Conservation (phyloP, 179 eudicot species). For the Vitellaria paradoxa region DNA sequence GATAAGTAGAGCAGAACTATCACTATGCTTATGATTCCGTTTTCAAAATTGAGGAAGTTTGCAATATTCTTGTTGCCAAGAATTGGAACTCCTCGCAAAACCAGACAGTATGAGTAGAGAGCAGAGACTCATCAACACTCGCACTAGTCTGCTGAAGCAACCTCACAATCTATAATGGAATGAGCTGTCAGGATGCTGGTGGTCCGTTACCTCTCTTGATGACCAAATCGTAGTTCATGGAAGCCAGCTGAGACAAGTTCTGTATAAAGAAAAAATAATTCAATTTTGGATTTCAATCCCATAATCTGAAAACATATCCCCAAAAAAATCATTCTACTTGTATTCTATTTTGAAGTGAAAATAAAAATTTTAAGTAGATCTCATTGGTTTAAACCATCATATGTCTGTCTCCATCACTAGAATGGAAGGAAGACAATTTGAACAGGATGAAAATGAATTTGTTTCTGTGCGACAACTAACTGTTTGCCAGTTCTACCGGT, state of each 20-base stretch:
- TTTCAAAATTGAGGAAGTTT: too few species aligned
- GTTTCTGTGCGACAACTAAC: too few species aligned
- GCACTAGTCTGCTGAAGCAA: conserved; percentile 20
- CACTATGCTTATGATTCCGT: background rate
- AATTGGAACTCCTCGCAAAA: too few species aligned
- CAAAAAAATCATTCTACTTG: background rate
- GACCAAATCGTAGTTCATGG: conserved; percentile 90
- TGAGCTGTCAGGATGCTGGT: conserved; percentile 38
- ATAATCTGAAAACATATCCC: background rate
- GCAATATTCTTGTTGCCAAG: too few species aligned
- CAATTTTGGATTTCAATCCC: background rate
- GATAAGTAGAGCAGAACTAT: background rate
- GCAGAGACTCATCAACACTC: background rate
- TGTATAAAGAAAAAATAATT: conserved; percentile 26
- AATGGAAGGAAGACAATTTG: too few species aligned
- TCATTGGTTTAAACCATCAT: background rate
- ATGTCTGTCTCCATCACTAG: background rate
- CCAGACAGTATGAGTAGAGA: background rate
- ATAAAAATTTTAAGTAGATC: background rate
- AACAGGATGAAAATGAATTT: too few species aligned
- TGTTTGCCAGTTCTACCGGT: too few species aligned
- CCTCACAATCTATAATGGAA: conserved; percentile 28
- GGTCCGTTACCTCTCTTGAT: conserved; percentile 60
- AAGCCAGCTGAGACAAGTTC: conserved; percentile 96
- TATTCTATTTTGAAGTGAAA: background rate